phyloP scores from a whole-genome alignment of 2,329 filamentous ascomycete species.

The Ambrosiella cleistominuta region DNA sequence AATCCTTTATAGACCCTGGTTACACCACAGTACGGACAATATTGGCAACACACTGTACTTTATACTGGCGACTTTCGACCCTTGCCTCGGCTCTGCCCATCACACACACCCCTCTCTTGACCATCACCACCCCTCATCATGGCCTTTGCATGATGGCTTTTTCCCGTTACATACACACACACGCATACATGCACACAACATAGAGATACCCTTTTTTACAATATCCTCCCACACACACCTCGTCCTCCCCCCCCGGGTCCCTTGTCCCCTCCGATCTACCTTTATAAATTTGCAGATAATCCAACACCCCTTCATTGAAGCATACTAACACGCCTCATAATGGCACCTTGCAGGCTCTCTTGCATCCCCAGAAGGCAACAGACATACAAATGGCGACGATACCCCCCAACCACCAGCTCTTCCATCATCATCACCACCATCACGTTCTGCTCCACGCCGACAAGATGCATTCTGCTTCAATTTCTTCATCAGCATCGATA shows the following conservation, averaged over 20 bases:
- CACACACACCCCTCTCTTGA: not conserved
- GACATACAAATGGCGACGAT: slow-evolving; percentile 47
- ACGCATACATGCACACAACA: not conserved
- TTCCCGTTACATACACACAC: not conserved
- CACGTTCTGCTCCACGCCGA: slow-evolving; percentile 33
- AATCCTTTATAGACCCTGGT: not conserved
- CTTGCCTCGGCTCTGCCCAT: not conserved
- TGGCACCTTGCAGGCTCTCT: not conserved
- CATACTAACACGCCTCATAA: not conserved
- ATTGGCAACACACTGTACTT: not conserved
- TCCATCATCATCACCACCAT: slow-evolving; percentile 18
- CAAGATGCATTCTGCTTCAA: slow-evolving; percentile 9
- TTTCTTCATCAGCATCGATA: slow-evolving; percentile 14
- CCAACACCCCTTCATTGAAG: not conserved
- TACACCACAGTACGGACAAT: not conserved
- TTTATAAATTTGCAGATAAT: not conserved
- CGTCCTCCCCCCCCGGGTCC: not conserved
- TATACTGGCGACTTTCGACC: not conserved
- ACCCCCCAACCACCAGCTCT: slow-evolving; percentile 40
- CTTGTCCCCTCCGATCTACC: not conserved
- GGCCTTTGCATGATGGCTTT: not conserved
- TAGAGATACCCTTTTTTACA: not conserved
- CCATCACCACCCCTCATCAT: not conserved
- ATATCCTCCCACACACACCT: not conserved
- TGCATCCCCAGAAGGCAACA: not conserved